A percentile compares a stretch with the other conserved stretches of the same genome.
Evolutionary conservation across 371 early-diverging fungal species (phyloP).

Genomic region (Syncephalastrum contaminatum): DNA sequence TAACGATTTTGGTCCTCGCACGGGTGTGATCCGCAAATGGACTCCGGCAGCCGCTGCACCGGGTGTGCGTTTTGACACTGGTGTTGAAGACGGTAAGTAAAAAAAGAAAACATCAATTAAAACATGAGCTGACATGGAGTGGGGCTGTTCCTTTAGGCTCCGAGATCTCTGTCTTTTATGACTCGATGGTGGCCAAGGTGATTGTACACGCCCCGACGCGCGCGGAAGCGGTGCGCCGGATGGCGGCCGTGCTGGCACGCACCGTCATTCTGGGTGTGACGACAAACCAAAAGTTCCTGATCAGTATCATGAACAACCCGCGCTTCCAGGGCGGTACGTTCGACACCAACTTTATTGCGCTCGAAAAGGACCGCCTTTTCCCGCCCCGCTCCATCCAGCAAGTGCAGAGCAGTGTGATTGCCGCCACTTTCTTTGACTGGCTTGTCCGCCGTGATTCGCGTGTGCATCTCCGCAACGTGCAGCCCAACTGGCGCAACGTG

Average conservation of each 20-base stretch:
- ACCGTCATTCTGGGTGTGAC: constrained; percentile 63
- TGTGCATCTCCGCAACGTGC: constrained; percentile 48
- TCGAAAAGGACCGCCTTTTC: constrained; percentile 34
- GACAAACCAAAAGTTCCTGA: constrained; percentile 67
- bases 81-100: constrained; percentile 73
- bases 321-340: constrained; percentile 59
- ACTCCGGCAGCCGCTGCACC: constrained; percentile 69
- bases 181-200: constrained; percentile 86
- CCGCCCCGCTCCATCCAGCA: constrained; percentile 13
- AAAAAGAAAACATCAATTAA: neutral
- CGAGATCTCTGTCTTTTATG: constrained; percentile 79
- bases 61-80: constrained; percentile 81
- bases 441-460: constrained; percentile 45
- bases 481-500: constrained; percentile 60
- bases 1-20: constrained; percentile 83
- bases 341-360: constrained; percentile 60
- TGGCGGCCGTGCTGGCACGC: constrained; percentile 69
- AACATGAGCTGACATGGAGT: neutral
- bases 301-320: constrained; percentile 53
- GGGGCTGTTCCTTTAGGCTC: constrained; percentile 44
- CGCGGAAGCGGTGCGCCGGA: constrained; percentile 68
- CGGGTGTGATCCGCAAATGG: constrained; percentile 73
- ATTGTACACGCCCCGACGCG: constrained; percentile 84
- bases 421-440: constrained; percentile 59
- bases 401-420: constrained; percentile 29